These are phyloP conservation scores for Populus deltoides DNA, from an alignment of 345 rosid genomes.

Conservation along the genomic window DNA sequence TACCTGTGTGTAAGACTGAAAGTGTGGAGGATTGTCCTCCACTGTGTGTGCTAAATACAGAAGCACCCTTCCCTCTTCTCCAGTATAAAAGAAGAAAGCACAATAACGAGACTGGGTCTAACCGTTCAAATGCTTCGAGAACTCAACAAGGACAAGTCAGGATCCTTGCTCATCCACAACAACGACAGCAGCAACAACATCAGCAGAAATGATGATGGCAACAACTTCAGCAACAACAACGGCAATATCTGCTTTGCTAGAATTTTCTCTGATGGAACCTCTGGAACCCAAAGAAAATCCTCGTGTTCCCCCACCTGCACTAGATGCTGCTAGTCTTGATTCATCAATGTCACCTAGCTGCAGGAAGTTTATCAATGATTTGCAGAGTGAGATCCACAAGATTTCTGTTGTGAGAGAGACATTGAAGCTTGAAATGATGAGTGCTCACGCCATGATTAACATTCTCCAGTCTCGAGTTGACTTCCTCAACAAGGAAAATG, in stretches of 20 bases:
- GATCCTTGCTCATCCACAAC: constrained; percentile 67
- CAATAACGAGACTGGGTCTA: constrained; percentile 38
- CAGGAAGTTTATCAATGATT: constrained; percentile 42
- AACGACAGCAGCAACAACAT: constrained; percentile 46
- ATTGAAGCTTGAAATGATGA: constrained; percentile 73
- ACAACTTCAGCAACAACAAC: constrained; percentile 53
- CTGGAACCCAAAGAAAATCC: constrained; percentile 38
- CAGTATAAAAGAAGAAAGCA: constrained; percentile 74
- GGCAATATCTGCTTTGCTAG: constrained; percentile 73
- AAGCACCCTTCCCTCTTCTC: constrained; percentile 59
- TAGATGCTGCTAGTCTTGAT: constrained; percentile 31
- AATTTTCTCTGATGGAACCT: constrained; percentile 71
- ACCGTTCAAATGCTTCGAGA: constrained; percentile 44
- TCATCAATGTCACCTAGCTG: constrained; percentile 48
- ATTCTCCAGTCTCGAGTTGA: constrained; percentile 70
- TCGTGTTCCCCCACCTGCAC: constrained; percentile 20
- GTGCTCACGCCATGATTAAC: constrained; percentile 73
- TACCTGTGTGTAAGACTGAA: constrained; percentile 49
- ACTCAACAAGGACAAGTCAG: constrained; percentile 54
- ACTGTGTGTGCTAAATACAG: constrained; percentile 47
- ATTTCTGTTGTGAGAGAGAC: constrained; percentile 70
- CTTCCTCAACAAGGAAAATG: constrained; percentile 59
- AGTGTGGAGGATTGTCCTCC: constrained; percentile 43
- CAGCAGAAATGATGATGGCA: constrained; percentile 28
- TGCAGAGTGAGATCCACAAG: constrained; percentile 63